Conservation (phyloP, 805 yeast genomes). For the Diddensiella santjacobensis region DNA sequence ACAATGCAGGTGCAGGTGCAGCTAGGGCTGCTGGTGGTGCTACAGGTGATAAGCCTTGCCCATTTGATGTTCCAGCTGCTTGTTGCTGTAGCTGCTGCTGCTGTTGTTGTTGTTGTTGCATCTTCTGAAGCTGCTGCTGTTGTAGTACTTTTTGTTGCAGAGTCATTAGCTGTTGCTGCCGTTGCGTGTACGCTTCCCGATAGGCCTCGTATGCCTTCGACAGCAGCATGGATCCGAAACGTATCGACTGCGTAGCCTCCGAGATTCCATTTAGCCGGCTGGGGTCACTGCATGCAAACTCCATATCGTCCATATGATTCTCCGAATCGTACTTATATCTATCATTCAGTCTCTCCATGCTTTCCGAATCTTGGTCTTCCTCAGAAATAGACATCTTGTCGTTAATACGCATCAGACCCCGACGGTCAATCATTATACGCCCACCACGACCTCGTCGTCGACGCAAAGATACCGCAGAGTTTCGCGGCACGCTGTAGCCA, state of each 20-base stretch:
- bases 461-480: slow-evolving; percentile 43
- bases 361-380: slow-evolving; percentile 22
- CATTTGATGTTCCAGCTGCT: background rate
- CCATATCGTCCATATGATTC: slow-evolving; percentile 39
- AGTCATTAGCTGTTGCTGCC: slow-evolving; percentile 51
- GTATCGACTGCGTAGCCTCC: slow-evolving; percentile 79
- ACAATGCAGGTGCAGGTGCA: background rate
- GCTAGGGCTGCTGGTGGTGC: slow-evolving; percentile 8
- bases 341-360: slow-evolving; percentile 40
- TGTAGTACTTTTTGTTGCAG: slow-evolving; percentile 38
- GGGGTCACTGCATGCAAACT: slow-evolving; percentile 71
- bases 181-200: slow-evolving; percentile 68
- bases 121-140: slow-evolving; percentile 35
- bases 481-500: slow-evolving; percentile 26
- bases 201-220: slow-evolving; percentile 80
- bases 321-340: slow-evolving; percentile 70
- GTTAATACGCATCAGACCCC: slow-evolving; percentile 43
- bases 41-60: background rate
- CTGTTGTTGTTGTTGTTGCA: slow-evolving; percentile 32
- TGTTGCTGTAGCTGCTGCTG: slow-evolving; percentile 19
- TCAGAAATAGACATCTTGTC: slow-evolving; percentile 30
- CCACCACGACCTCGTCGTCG: slow-evolving; percentile 73
- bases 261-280: slow-evolving; percentile 77
- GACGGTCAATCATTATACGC: slow-evolving; percentile 69
- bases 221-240: slow-evolving; percentile 88